A percentile compares a stretch with the other conserved stretches of the same genome.
phyloP scores from a whole-genome alignment of 306 rosid species.

The Alnus glutinosa region DNA sequence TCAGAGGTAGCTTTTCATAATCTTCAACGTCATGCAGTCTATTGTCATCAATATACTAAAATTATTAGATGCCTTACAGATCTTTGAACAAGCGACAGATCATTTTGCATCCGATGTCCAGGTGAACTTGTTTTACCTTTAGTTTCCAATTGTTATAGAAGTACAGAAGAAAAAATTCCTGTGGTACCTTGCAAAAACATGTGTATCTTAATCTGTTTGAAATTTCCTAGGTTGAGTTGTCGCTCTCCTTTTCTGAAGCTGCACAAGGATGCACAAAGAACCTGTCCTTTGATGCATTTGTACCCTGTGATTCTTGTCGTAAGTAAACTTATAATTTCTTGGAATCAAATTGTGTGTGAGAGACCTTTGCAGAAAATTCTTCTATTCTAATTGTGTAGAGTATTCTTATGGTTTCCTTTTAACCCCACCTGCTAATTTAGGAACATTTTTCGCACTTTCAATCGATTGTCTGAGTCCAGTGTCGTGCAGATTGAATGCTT shows the following conservation, averaged over 20 bases:
- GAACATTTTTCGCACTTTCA: neutral
- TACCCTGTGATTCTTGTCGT: slow-evolving; percentile 86
- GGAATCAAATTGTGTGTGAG: slow-evolving; percentile 7
- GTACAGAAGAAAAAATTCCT: slow-evolving; percentile 23
- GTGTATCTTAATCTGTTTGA: slow-evolving; percentile 22
- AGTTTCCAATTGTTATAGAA: slow-evolving; percentile 22
- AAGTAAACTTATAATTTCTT: slow-evolving; percentile 42
- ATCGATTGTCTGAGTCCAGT: neutral
- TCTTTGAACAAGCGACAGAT: slow-evolving; percentile 70
- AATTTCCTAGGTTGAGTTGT: slow-evolving; percentile 58
- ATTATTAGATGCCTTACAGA: slow-evolving; percentile 50
- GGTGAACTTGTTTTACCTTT: slow-evolving; percentile 45
- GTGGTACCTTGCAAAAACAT: slow-evolving; percentile 27
- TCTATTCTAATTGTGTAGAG: slow-evolving; percentile 8
- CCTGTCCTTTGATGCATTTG: slow-evolving; percentile 65
- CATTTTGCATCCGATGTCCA: slow-evolving; percentile 67
- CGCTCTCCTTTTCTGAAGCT: slow-evolving; percentile 82
- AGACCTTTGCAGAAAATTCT: neutral
- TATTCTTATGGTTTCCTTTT: neutral
- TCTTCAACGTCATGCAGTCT: slow-evolving; percentile 3
- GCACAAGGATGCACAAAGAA: slow-evolving; percentile 78
- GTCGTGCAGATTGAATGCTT: neutral
- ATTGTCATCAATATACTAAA: slow-evolving; percentile 1
- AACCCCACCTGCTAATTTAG: neutral
- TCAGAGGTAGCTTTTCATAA: slow-evolving; percentile 64